Evolutionary conservation across 140 eudicot species (phyloP).

Genomic region (Senecio squalidus): DNA sequence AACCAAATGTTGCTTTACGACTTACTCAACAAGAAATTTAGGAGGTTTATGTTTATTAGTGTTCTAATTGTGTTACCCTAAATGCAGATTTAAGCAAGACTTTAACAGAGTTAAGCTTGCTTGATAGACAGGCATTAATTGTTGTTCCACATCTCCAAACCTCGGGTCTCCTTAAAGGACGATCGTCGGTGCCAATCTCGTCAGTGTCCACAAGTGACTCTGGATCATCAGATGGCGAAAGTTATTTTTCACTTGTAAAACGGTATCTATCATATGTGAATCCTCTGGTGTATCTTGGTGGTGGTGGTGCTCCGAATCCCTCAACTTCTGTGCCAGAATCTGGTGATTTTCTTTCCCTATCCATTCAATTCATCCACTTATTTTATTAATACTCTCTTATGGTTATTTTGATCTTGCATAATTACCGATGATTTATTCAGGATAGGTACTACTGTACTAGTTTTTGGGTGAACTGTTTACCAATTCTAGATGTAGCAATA

Average conservation of each 20-base stretch:
- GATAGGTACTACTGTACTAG: not conserved
- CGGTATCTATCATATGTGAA: slow-evolving; percentile 58
- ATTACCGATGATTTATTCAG: not conserved
- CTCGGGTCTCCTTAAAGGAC: slow-evolving; percentile 27
- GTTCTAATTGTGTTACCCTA: slow-evolving; percentile 13
- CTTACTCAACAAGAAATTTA: too few relatives aligned
- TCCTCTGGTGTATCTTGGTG: slow-evolving; percentile 65
- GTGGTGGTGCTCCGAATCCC: slow-evolving; percentile 37
- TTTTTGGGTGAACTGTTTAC: not conserved
- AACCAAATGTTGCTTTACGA: too few relatives aligned
- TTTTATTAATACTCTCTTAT: not conserved
- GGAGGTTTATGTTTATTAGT: not conserved
- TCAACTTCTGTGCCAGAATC: slow-evolving; percentile 41
- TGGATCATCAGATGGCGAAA: slow-evolving; percentile 50
- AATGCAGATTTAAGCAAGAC: slow-evolving; percentile 58
- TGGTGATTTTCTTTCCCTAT: slow-evolving; percentile 36
- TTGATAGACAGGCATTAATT: slow-evolving; percentile 68
- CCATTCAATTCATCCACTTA: not conserved
- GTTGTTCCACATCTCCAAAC: slow-evolving; percentile 51
- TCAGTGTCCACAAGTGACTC: slow-evolving; percentile 25
- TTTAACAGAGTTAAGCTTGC: slow-evolving; percentile 52
- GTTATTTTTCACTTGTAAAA: slow-evolving; percentile 56
- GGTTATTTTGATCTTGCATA: not conserved
- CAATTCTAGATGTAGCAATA: too few relatives aligned
- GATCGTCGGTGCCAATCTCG: slow-evolving; percentile 17